A percentile compares a stretch with the other conserved stretches of the same genome.
These are phyloP conservation scores for Exobasidium cylindrosporum DNA, from an alignment of 1,284 basidiomycete genomes.

Conservation along the genomic window DNA sequence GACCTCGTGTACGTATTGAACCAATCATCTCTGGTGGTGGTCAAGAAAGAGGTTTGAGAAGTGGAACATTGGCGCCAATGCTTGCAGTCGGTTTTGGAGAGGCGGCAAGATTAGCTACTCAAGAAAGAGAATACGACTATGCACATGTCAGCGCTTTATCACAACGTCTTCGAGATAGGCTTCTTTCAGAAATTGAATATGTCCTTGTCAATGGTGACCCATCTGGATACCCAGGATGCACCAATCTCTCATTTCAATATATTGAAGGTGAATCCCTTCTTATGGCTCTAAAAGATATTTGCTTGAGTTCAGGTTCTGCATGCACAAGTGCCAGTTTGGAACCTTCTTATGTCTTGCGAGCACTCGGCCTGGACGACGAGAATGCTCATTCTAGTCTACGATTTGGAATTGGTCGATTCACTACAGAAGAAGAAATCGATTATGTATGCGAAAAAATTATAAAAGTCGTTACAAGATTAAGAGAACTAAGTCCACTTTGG, in stretches of 20 bases:
- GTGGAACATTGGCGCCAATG: conserved; percentile 87
- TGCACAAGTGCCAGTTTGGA: conserved; percentile 98
- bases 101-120: conserved; percentile 84
- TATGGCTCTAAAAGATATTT: conserved; percentile 97
- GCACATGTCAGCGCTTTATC: conserved; percentile 73
- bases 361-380: conserved; percentile 88
- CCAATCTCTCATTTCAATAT: conserved; percentile 94
- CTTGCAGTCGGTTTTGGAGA: conserved; percentile 91
- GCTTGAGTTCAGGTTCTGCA: conserved; percentile 93
- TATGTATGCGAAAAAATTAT: conserved; percentile 88
- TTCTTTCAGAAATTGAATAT: conserved; percentile 79
- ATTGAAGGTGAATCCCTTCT: conserved; percentile 95
- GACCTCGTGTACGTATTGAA: conserved; percentile 90
- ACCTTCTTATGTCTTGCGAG: conserved; percentile 95
- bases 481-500: conserved; percentile 64
- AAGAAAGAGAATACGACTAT: conserved; percentile 77
- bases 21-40: conserved; percentile 94
- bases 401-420: conserved; percentile 97
- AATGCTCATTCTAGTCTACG: conserved; percentile 95
- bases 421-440: conserved; percentile 94
- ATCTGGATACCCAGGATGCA: conserved; percentile 65
- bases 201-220: conserved; percentile 85
- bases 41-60: conserved; percentile 91
- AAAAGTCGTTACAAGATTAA: conserved; percentile 70
- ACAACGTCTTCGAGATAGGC: conserved; percentile 74